phyloP scores from a whole-genome alignment of 306 rosid genomes.

The Comarum palustre region DNA sequence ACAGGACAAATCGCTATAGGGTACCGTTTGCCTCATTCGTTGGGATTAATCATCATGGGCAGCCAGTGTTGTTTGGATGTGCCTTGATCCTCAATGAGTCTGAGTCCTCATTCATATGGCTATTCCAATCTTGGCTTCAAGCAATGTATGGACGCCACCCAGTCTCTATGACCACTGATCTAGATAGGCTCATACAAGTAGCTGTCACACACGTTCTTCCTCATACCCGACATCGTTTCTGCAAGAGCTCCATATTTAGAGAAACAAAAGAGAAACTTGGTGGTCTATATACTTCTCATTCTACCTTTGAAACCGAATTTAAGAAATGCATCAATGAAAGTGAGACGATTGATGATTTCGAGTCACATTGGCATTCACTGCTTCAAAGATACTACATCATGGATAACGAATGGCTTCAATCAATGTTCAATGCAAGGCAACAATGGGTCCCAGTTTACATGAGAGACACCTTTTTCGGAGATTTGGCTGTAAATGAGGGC shows the following conservation, averaged over 20 bases:
- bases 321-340: constrained; percentile 55
- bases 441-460: constrained; percentile 80
- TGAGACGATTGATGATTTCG: constrained; percentile 66
- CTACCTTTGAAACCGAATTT: constrained; percentile 59
- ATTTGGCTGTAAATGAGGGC: constrained; percentile 43
- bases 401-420: constrained; percentile 89
- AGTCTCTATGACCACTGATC: constrained; percentile 68
- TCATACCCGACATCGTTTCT: constrained; percentile 63
- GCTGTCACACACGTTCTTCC: constrained; percentile 70
- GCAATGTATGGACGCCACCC: constrained; percentile 71
- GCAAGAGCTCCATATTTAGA: constrained; percentile 59
- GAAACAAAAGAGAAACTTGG: constrained; percentile 59
- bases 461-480: constrained; percentile 74
- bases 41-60: constrained; percentile 83
- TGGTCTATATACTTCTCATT: constrained; percentile 57
- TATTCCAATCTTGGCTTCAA: constrained; percentile 72
- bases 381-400: constrained; percentile 54
- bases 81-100: constrained; percentile 63
- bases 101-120: constrained; percentile 65
- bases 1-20: constrained; percentile 45
- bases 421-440: constrained; percentile 63
- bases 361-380: constrained; percentile 68
- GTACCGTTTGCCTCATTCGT: constrained; percentile 67
- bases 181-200: constrained; percentile 59
- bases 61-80: constrained; percentile 74